Conservation (phyloP, 345 rosid species). For the Turritis glabra region DNA sequence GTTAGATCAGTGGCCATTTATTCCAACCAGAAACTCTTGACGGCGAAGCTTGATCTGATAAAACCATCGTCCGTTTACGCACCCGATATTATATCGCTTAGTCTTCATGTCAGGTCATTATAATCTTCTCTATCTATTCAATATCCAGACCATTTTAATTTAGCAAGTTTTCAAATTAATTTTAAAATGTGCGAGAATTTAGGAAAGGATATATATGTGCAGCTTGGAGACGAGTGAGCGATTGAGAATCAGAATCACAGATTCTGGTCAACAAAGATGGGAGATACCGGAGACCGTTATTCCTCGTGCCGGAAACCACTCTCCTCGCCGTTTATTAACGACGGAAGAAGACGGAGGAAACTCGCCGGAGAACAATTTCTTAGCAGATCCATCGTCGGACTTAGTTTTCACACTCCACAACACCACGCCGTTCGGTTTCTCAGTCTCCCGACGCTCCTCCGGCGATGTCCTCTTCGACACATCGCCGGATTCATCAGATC, state of each 20-base stretch:
- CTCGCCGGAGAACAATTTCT: conserved; percentile 1
- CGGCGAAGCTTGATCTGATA: conserved; percentile 52
- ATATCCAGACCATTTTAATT: not conserved
- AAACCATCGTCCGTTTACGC: conserved; percentile 48
- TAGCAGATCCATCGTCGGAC: conserved; percentile 48
- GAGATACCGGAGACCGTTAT: conserved; percentile 59
- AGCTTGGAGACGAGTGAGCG: conserved; percentile 58
- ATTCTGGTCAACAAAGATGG: conserved; percentile 52
- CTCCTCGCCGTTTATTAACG: conserved; percentile 16
- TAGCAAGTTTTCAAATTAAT: not conserved
- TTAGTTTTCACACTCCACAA: conserved; percentile 57
- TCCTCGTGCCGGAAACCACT: conserved; percentile 40
- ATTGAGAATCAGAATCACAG: conserved; percentile 56
- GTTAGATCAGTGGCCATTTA: conserved; percentile 44
- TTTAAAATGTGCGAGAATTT: not conserved
- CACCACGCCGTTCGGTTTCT: conserved; percentile 63
- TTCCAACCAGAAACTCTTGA: conserved; percentile 33
- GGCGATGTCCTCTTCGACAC: conserved; percentile 68
- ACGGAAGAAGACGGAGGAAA: not conserved
- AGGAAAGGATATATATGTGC: not conserved
- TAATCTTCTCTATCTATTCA: conserved; percentile 1
- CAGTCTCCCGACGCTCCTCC: conserved; percentile 56
- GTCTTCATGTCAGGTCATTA: conserved; percentile 48
- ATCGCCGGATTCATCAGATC: conserved; percentile 36
- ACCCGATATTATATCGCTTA: conserved; percentile 53